Percentiles rank a stretch among this genome's conserved stretches.
Evolutionary conservation across 1,284 basidiomycete genomes (phyloP).

Genomic region (Mycosarcoma maydis): DNA sequence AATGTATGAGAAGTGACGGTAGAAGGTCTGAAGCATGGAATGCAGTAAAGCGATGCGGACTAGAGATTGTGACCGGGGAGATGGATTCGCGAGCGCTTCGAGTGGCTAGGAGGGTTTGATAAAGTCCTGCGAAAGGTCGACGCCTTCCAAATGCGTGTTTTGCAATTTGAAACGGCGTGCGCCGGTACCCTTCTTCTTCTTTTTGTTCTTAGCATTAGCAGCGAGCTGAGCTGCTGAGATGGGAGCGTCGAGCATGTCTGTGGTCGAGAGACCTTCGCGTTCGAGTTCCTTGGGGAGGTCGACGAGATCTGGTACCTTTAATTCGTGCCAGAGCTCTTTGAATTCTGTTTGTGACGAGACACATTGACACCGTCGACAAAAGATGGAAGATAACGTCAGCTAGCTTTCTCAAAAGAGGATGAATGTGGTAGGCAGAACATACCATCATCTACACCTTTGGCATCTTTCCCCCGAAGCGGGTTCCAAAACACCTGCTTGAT

Average conservation of each 20-base stretch:
- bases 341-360: too few relatives aligned
- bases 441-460: slow-evolving; percentile 82
- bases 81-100: too few relatives aligned
- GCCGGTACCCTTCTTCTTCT: slow-evolving; percentile 52
- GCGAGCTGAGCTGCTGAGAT: slow-evolving; percentile 36
- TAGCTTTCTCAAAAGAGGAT: background rate
- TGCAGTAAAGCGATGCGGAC: too few relatives aligned
- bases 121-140: slow-evolving; percentile 79
- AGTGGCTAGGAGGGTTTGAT: slow-evolving; percentile 38
- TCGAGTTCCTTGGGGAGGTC: slow-evolving; percentile 80
- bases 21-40: too few relatives aligned
- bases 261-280: slow-evolving; percentile 68
- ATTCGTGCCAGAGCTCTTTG: slow-evolving; percentile 81
- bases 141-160: slow-evolving; percentile 81
- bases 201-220: slow-evolving; percentile 46
- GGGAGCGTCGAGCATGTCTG: slow-evolving; percentile 51
- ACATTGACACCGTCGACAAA: too few relatives aligned
- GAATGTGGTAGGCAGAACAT: slow-evolving; percentile 39
- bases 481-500: slow-evolving; percentile 85
- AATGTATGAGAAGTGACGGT: background rate
- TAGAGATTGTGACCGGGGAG: too few relatives aligned
- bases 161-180: slow-evolving; percentile 74
- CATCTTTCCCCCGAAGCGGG: slow-evolving; percentile 80
- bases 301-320: slow-evolving; percentile 84
- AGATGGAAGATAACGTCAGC: background rate